Percentiles rank a stretch among this genome's conserved stretches.
These are phyloP conservation scores for Nemania abortiva DNA, from an alignment of 2,329 filamentous ascomycete species.

Conservation along the genomic window DNA sequence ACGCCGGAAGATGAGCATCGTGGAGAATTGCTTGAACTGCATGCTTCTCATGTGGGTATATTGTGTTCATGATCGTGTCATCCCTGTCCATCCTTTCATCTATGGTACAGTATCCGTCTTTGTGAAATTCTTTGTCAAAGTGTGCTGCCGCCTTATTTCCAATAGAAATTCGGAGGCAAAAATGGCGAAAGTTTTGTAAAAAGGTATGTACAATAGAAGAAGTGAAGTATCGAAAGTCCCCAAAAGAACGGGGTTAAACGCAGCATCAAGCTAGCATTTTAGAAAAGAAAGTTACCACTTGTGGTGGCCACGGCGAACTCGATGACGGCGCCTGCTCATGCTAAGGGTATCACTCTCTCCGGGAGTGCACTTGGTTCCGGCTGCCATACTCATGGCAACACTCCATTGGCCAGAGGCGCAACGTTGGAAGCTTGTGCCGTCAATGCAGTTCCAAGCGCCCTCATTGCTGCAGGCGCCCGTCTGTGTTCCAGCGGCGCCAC, in stretches of 20 bases:
- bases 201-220: conserved; percentile 35
- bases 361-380: conserved; percentile 64
- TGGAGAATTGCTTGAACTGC: conserved; percentile 3
- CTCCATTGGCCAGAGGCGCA: conserved; percentile 72
- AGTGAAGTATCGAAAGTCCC: conserved; percentile 19
- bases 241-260: conserved; percentile 1
- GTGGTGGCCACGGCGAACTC: conserved; percentile 34
- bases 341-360: conserved; percentile 45
- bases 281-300: conserved; percentile 15
- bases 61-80: conserved; percentile 10
- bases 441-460: conserved; percentile 70
- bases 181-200: conserved; percentile 13
- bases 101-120: conserved; percentile 21
- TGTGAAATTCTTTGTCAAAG: background rate
- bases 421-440: conserved; percentile 69
- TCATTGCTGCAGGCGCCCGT: conserved; percentile 61
- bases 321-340: conserved; percentile 41
- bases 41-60: conserved; percentile 19
- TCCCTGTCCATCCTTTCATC: background rate
- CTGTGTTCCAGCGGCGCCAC: conserved; percentile 40
- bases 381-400: conserved; percentile 60
- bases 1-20: conserved; percentile 5
- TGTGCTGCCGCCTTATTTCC: background rate
- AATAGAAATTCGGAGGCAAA: background rate
- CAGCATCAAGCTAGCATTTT: background rate